Evolutionary conservation across 768 basidiomycete genomes (phyloP).

Genomic region (Boletus barrowsii): DNA sequence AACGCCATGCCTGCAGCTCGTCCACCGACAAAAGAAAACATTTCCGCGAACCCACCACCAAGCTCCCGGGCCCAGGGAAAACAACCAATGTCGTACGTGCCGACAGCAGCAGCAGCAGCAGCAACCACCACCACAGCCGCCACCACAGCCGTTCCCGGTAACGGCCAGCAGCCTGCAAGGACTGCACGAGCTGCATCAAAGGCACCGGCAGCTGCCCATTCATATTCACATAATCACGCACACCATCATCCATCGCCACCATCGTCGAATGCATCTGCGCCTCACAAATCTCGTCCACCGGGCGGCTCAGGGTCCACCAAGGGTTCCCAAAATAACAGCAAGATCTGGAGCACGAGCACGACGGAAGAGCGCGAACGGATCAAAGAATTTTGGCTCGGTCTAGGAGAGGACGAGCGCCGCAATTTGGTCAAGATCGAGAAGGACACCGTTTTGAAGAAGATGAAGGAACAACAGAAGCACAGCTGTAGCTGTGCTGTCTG

Average conservation of each 20-base stretch:
- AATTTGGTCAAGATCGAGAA: constrained; percentile 97
- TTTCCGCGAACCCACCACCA: constrained; percentile 46
- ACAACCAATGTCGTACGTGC: constrained; percentile 80
- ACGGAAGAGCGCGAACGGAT: constrained; percentile 94
- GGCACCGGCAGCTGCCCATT: constrained; percentile 51
- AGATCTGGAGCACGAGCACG: constrained; percentile 94
- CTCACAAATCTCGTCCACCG: constrained; percentile 32
- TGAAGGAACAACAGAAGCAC: constrained; percentile 99
- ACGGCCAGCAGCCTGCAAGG: constrained; percentile 33
- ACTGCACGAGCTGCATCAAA: constrained; percentile 54
- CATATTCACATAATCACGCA: constrained; percentile 46
- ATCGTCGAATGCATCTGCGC: constrained; percentile 33
- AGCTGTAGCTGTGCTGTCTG: constrained; percentile 95
- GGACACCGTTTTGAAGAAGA: constrained; percentile 95
- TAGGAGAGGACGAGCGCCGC: constrained; percentile 88
- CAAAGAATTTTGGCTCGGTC: constrained; percentile 94
- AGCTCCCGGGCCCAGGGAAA: constrained; percentile 88
- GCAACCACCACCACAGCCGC: constrained; percentile 35
- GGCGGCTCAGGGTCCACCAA: constrained; percentile 25
- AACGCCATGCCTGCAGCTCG: constrained; percentile 44
- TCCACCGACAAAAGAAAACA: constrained; percentile 38
- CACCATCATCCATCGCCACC: constrained; percentile 54
- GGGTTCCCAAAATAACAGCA: constrained; percentile 50
- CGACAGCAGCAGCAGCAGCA: constrained; percentile 11
- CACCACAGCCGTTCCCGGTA: constrained; percentile 25